phyloP scores from a whole-genome alignment of 2,329 filamentous ascomycete species.

The Drechslerella coelobrocha region DNA sequence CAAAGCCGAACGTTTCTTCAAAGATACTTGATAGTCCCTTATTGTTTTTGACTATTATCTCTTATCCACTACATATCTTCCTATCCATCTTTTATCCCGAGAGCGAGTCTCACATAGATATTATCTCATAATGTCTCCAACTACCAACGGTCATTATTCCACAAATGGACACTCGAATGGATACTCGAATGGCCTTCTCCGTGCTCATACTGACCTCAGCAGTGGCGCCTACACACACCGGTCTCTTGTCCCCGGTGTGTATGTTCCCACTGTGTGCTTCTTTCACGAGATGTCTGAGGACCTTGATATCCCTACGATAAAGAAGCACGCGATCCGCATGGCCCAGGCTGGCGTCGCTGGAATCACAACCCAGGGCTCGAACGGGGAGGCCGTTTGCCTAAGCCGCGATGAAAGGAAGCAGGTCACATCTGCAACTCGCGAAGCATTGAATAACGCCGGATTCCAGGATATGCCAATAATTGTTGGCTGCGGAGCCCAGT shows the following conservation, averaged over 20 bases:
- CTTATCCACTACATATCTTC: slow-evolving; percentile 7
- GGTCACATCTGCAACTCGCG: slow-evolving; percentile 77
- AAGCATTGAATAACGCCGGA: slow-evolving; percentile 80
- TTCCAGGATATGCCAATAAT: slow-evolving; percentile 79
- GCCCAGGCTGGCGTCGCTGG: slow-evolving; percentile 79
- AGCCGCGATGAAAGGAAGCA: slow-evolving; percentile 76
- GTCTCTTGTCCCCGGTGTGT: slow-evolving; percentile 79
- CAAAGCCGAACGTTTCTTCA: slow-evolving; percentile 10
- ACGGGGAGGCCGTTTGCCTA: slow-evolving; percentile 87
- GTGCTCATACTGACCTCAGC: slow-evolving; percentile 36
- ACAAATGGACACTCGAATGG: slow-evolving; percentile 41
- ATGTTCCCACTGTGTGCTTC: slow-evolving; percentile 89
- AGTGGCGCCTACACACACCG: slow-evolving; percentile 59
- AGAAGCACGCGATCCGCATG: slow-evolving; percentile 79
- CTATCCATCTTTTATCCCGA: slow-evolving; percentile 12
- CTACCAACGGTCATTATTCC: slow-evolving; percentile 45
- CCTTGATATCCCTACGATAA: slow-evolving; percentile 78
- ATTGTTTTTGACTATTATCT: slow-evolving; percentile 3
- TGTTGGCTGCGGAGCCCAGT: slow-evolving; percentile 80
- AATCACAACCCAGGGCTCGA: slow-evolving; percentile 86
- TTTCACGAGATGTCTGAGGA: slow-evolving; percentile 85
- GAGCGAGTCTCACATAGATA: slow-evolving; percentile 7
- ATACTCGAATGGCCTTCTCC: slow-evolving; percentile 41
- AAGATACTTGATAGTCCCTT: slow-evolving; percentile 2
- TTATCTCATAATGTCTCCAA: slow-evolving; percentile 40